phyloP scores from a whole-genome alignment of 2,329 filamentous ascomycete genomes.

The Penicillium crustosum region DNA sequence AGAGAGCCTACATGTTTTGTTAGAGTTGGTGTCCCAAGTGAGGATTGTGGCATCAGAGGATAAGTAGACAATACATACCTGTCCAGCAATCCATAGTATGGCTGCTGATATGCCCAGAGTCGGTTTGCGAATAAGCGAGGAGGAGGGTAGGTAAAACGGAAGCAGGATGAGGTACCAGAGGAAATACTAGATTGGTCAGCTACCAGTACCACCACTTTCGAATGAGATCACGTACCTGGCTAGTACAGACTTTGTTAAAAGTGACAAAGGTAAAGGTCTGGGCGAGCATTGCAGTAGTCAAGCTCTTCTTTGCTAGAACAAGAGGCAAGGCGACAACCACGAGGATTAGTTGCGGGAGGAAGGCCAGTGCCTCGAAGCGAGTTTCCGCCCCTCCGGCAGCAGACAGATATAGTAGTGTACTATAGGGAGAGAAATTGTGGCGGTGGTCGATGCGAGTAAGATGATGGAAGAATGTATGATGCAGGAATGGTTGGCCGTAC shows the following conservation, averaged over 20 bases:
- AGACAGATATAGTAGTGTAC: slow-evolving; percentile 81
- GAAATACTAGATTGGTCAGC: slow-evolving; percentile 70
- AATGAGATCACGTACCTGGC: slow-evolving; percentile 64
- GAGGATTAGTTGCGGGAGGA: slow-evolving; percentile 81
- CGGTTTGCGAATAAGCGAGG: slow-evolving; percentile 65
- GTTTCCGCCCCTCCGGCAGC: slow-evolving; percentile 58
- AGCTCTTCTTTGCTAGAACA: slow-evolving; percentile 73
- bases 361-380: slow-evolving; percentile 75
- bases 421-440: slow-evolving; percentile 98
- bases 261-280: slow-evolving; percentile 97
- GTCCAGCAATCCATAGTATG: slow-evolving; percentile 70
- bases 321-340: slow-evolving; percentile 75
- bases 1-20: slow-evolving; percentile 51
- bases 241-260: slow-evolving; percentile 99
- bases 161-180: slow-evolving; percentile 96
- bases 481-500: slow-evolving; percentile 77
- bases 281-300: slow-evolving; percentile 81
- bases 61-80: slow-evolving; percentile 47
- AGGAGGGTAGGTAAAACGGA: slow-evolving; percentile 82
- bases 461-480: slow-evolving; percentile 92
- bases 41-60: background rate
- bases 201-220: background rate
- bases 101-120: slow-evolving; percentile 65
- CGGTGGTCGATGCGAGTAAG: slow-evolving; percentile 90
- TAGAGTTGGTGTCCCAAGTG: background rate